Evolutionary conservation across 1,284 basidiomycete species (phyloP).

Genomic region (Pyrrhoderma noxium): DNA sequence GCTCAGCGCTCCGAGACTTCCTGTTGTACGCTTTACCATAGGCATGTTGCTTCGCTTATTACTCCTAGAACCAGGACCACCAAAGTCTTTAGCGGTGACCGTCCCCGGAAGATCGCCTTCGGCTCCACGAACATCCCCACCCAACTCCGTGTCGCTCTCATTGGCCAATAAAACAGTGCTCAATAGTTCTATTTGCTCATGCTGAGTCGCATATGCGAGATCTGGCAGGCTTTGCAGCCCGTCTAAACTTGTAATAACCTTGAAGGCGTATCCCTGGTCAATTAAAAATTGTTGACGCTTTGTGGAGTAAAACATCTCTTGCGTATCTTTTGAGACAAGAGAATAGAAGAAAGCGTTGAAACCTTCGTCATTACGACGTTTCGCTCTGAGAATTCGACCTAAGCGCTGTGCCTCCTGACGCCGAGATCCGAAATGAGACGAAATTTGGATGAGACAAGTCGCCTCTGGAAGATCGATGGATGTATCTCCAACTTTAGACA

Average conservation of each 20-base stretch:
- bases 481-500: slow-evolving; percentile 99
- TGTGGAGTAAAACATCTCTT: slow-evolving; percentile 99
- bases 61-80: slow-evolving; percentile 27
- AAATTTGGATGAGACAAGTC: slow-evolving; percentile 98
- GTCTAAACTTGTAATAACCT: slow-evolving; percentile 97
- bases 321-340: slow-evolving; percentile 96
- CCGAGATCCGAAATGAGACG: slow-evolving; percentile 98
- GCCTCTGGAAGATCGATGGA: slow-evolving; percentile 99
- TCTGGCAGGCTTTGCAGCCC: slow-evolving; percentile 84
- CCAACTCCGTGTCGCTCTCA: slow-evolving; percentile 86
- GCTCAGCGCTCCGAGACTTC: slow-evolving; percentile 78
- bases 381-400: slow-evolving; percentile 93
- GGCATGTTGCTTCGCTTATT: slow-evolving; percentile 35
- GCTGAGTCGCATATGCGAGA: slow-evolving; percentile 85
- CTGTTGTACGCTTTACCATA: slow-evolving; percentile 75
- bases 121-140: slow-evolving; percentile 65
- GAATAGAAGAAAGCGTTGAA: slow-evolving; percentile 99
- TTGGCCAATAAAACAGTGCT: slow-evolving; percentile 88
- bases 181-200: slow-evolving; percentile 93
- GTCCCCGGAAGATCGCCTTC: slow-evolving; percentile 78
- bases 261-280: slow-evolving; percentile 98
- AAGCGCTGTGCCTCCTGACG: slow-evolving; percentile 96
- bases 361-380: slow-evolving; percentile 96
- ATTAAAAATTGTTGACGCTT: slow-evolving; percentile 99
- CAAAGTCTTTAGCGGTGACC: slow-evolving; percentile 72